Conservation (phyloP, 2,329 filamentous ascomycete genomes). For the Alternaria panax region DNA sequence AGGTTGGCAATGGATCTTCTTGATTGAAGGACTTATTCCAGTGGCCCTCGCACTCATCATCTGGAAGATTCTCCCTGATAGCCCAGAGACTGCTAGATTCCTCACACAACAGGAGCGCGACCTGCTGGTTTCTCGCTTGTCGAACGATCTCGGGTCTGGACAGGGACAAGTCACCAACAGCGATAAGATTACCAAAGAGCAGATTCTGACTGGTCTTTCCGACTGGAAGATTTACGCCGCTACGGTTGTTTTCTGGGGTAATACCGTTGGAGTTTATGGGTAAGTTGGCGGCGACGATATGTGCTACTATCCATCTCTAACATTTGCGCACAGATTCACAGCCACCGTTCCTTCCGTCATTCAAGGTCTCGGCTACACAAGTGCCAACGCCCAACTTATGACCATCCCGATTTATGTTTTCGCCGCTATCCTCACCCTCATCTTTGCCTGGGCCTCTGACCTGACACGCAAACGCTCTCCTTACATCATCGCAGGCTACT, state of each 20-base stretch:
- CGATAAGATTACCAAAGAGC: slow-evolving; percentile 56
- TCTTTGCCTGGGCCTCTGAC: slow-evolving; percentile 60
- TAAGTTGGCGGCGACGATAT: slow-evolving; percentile 11
- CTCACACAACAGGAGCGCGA: slow-evolving; percentile 46
- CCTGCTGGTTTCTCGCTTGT: slow-evolving; percentile 41
- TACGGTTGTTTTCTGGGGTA: slow-evolving; percentile 50
- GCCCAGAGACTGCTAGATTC: slow-evolving; percentile 50
- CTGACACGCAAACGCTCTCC: slow-evolving; percentile 60
- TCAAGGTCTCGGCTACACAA: slow-evolving; percentile 52
- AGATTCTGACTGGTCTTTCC: slow-evolving; percentile 59
- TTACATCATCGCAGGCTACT: slow-evolving; percentile 61
- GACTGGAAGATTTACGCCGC: slow-evolving; percentile 49
- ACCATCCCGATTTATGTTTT: slow-evolving; percentile 55
- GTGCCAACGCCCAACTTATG: slow-evolving; percentile 52
- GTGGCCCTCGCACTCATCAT: slow-evolving; percentile 53
- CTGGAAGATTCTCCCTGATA: slow-evolving; percentile 64
- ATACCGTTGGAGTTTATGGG: slow-evolving; percentile 48
- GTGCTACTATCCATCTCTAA: slow-evolving; percentile 27
- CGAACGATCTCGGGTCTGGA: slow-evolving; percentile 54
- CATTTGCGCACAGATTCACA: slow-evolving; percentile 21
- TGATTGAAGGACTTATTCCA: slow-evolving; percentile 42
- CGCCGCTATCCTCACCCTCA: slow-evolving; percentile 50
- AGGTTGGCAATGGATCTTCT: slow-evolving; percentile 48
- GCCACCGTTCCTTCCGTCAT: slow-evolving; percentile 54
- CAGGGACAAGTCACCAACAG: slow-evolving; percentile 58